Percentiles rank a stretch among this genome's conserved stretches.
phyloP scores from a whole-genome alignment of 2,329 filamentous ascomycete species.

The Fusarium sp. region DNA sequence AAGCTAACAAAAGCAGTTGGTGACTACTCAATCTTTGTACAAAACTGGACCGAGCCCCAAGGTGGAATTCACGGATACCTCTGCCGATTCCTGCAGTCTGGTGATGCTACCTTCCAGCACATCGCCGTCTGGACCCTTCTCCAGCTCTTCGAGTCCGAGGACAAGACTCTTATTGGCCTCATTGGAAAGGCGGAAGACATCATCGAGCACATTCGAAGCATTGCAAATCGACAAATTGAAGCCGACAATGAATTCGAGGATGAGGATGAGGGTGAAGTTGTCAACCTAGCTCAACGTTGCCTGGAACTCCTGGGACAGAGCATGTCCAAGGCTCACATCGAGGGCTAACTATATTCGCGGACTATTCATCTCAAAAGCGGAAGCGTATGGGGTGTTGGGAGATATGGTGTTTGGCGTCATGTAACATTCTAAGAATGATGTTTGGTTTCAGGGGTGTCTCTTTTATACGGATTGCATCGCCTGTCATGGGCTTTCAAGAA shows the following conservation, averaged over 20 bases:
- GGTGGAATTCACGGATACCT: constrained; percentile 97
- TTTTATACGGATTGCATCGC: constrained; percentile 38
- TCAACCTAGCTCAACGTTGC: constrained; percentile 89
- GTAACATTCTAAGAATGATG: constrained; percentile 42
- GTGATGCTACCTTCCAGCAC: constrained; percentile 97
- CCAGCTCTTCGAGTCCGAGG: constrained; percentile 94
- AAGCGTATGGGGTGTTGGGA: constrained; percentile 35
- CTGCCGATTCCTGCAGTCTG: constrained; percentile 89
- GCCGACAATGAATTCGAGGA: constrained; percentile 87
- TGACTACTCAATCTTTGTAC: constrained; percentile 95
- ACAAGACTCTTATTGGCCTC: constrained; percentile 85
- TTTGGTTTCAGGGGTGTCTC: constrained; percentile 38
- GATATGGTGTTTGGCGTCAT: constrained; percentile 48
- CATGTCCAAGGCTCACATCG: constrained; percentile 82
- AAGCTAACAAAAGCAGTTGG: constrained; percentile 70
- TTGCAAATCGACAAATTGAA: constrained; percentile 89
- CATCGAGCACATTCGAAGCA: constrained; percentile 89
- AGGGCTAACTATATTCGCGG: constrained; percentile 65
- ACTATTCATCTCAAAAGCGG: constrained; percentile 44
- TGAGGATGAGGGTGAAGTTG: constrained; percentile 92
- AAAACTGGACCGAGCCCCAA: constrained; percentile 91
- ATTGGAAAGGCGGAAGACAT: constrained; percentile 93
- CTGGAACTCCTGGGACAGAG: constrained; percentile 84
- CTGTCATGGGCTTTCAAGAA: constrained; percentile 27
- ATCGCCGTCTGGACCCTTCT: constrained; percentile 98